Percentiles rank a stretch among this genome's conserved stretches.
phyloP scores from a whole-genome alignment of 306 rosid genomes.

The Acmispon strigosus region DNA sequence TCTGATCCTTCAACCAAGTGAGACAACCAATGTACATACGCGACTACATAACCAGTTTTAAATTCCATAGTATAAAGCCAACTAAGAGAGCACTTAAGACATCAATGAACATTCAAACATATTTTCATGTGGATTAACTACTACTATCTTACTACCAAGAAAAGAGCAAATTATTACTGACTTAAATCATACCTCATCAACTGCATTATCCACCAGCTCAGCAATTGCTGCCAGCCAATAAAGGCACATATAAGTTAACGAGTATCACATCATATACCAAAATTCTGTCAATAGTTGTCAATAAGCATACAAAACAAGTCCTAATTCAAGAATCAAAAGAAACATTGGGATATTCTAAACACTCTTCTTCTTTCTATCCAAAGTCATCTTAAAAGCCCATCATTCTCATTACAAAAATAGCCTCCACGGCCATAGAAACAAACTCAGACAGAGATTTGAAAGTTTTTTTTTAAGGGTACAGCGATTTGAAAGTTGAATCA shows the following conservation, averaged over 20 bases:
- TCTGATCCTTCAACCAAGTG: background rate
- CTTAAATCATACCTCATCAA: slow-evolving; percentile 67
- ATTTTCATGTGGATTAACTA: background rate
- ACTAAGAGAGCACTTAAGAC: background rate
- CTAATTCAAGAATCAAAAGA: background rate
- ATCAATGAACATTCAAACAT: background rate
- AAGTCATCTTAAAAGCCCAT: background rate
- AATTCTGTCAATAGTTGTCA: background rate
- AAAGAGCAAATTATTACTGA: slow-evolving; percentile 6
- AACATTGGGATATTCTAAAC: slow-evolving; percentile 2
- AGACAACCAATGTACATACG: background rate
- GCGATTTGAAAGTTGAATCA: background rate
- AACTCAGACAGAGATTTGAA: background rate
- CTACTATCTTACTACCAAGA: background rate
- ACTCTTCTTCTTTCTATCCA: background rate
- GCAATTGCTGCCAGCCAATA: slow-evolving; percentile 73
- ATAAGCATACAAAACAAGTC: background rate
- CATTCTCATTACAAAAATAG: background rate
- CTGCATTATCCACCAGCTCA: slow-evolving; percentile 93
- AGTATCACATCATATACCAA: background rate
- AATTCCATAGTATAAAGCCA: slow-evolving; percentile 10
- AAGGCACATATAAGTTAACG: background rate
- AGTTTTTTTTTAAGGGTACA: too few species aligned
- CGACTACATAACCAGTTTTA: background rate
- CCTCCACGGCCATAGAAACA: background rate